Evolutionary conservation across 371 early-diverging fungal genomes (phyloP).

Genomic region (Actinomucor elegans): DNA sequence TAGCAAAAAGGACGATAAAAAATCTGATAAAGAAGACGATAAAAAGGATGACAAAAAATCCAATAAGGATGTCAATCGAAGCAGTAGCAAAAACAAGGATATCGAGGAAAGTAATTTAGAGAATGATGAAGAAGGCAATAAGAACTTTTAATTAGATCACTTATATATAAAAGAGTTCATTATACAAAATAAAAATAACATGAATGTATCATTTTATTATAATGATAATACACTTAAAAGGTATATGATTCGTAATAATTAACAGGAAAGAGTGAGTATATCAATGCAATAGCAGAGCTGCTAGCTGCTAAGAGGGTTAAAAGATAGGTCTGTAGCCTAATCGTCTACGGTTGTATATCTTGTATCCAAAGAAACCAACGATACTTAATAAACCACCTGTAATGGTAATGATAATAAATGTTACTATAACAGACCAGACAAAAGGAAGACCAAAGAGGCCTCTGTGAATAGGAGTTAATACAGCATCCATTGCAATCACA

Average conservation of each 20-base stretch:
- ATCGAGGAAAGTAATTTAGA: neutral
- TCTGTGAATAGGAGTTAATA: conserved; percentile 37
- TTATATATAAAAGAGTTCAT: neutral
- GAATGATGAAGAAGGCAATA: neutral
- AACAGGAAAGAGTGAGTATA: too few relatives aligned
- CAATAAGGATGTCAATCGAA: neutral
- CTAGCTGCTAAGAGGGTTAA: too few relatives aligned
- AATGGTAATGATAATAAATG: conserved; percentile 16
- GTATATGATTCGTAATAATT: too few relatives aligned
- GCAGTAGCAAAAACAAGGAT: neutral
- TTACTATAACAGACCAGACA: conserved; percentile 39
- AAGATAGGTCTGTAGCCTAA: conserved; percentile 60
- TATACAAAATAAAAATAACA: neutral
- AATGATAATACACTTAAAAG: too few relatives aligned
- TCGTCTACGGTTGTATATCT: conserved; percentile 67
- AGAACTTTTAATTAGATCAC: too few relatives aligned
- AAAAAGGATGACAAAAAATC: neutral
- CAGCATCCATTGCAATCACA: conserved; percentile 39
- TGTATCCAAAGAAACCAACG: conserved; percentile 42
- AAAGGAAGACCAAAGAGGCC: conserved; percentile 43
- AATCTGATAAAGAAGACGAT: neutral
- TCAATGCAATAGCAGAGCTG: too few relatives aligned
- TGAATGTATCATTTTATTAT: too few relatives aligned
- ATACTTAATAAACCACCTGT: conserved; percentile 20
- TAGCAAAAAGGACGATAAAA: neutral